Base-by-base conservation (phyloP, 169 alveolate species). In the Plasmodium chabaudi region DNA sequence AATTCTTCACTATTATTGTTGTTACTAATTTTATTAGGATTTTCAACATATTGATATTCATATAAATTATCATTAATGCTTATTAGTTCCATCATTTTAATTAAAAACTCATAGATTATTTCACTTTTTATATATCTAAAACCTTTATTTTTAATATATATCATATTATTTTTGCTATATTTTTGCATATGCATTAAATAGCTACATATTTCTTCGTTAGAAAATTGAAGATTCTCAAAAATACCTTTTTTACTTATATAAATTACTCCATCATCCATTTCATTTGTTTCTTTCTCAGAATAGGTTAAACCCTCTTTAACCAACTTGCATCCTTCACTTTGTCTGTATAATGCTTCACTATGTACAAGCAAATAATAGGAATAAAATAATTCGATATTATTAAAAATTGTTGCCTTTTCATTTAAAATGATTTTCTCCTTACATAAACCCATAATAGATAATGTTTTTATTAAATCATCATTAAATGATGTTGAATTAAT, bases 181-280 rank as follows among this genome's bases (percentile, higher is more conserved):
- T 82, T 82, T 82, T 82, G 90, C 65, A 82, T 9, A 47, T 82
- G 90, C 61, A 82, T 27, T 17, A 82, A 70, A 70, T 82, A 82
- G 46, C 90, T 82, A 25, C 84, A 59, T 19, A 82, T 67, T 56
- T 82, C 90, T 65, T 82, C 90, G 21, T 70, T 82, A 6, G 90
- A 82, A 60, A 82, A 82, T 27, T 82, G 90, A 5, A 82, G 19
- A 49, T 82, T 82, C 57, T 67, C 82, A 47, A 82, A 82, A 46
- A 82, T 71, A 10, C 84, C 90, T 70, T 67, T 67, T 49, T 46
- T 67, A 25, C 90, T 82, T 5, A 82, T 23, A 39, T 82, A 82
- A 25, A 82, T 82, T 15, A 82, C 65, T 9, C 90, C 90, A 72
- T 72, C 87, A 21, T 82, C 82, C 17, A 67, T 17, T 23, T 42